Conservation (phyloP, 305 asterid species). For the Solanum chacoense region DNA sequence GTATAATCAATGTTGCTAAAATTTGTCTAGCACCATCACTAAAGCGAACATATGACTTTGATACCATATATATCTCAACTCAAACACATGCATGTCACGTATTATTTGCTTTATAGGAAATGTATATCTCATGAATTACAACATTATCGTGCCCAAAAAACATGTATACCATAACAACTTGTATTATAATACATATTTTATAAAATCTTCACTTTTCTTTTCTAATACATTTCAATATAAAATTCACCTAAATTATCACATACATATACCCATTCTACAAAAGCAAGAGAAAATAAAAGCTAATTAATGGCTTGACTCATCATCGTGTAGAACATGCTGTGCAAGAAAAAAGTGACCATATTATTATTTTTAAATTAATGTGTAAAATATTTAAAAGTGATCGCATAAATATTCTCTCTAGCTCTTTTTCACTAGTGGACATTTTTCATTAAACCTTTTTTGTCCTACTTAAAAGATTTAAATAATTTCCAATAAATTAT, state of each 20-base stretch:
- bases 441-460: neutral
- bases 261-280: neutral
- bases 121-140: neutral
- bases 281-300: neutral
- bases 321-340: neutral
- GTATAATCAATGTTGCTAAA: neutral
- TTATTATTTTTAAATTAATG: neutral
- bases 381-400: neutral
- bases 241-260: neutral
- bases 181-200: neutral
- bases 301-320: neutral
- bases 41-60: neutral
- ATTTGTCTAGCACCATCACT: neutral
- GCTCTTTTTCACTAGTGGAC: neutral
- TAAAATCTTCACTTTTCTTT: neutral
- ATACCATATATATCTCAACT: neutral
- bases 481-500: neutral
- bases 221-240: neutral
- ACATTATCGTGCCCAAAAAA: neutral
- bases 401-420: neutral
- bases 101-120: neutral
- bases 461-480: neutral
- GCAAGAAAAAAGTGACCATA: neutral
- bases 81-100: neutral
- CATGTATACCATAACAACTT: no score